Base-by-base conservation (phyloP, 2,329 filamentous ascomycete species). In the Aspergillus sp. region DNA sequence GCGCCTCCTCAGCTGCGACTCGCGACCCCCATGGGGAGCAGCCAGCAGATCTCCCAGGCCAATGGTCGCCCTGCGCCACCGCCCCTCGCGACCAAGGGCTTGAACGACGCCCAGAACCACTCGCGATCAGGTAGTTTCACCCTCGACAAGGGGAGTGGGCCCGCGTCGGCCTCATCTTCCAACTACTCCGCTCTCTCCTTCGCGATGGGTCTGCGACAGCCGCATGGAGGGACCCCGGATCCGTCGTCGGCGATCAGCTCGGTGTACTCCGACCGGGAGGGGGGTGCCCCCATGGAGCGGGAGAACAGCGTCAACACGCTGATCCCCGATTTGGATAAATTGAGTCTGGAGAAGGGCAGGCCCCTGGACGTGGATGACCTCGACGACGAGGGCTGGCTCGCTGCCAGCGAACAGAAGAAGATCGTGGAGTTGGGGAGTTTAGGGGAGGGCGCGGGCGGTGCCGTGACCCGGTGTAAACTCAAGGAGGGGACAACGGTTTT, bases 401-500 rank as follows among this genome's bases (percentile, higher is more conserved):
- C 95, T 47, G 94, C 93, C 10, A 95, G 91, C 67, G 83, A 89
- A 70, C 90, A 95, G 68, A 88, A 89, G 60, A 84, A 91, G 63
- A 95, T 99, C 56, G 79, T 89, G 46, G 91, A 99, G 73, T 76
- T 96, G 24, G 94, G 93, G 24, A 91, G 88, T 65, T 76, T 99
- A 40, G 94, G 94, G 52, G 94, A 99, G 72, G 94, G 94, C 62
- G 94, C 94, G 45, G 94, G 94, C 58, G 94, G 94, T 67, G 94
- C 94, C 6, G 94, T 99, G 47, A 99, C 93, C 20, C 86, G 88
- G 65, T 95, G 91, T 72, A 87, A 86, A 71, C 80, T 99, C 58
- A 93, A 90, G 70, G 90, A 88, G 36, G 92, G 91, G 55, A 96
- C 95, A 76, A 96, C 90, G 0, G 83, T 96, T 7, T 99, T 99